Evolutionary conservation across 352 stramenopile genomes (phyloP).

Genomic region (Lagenidium giganteum): DNA sequence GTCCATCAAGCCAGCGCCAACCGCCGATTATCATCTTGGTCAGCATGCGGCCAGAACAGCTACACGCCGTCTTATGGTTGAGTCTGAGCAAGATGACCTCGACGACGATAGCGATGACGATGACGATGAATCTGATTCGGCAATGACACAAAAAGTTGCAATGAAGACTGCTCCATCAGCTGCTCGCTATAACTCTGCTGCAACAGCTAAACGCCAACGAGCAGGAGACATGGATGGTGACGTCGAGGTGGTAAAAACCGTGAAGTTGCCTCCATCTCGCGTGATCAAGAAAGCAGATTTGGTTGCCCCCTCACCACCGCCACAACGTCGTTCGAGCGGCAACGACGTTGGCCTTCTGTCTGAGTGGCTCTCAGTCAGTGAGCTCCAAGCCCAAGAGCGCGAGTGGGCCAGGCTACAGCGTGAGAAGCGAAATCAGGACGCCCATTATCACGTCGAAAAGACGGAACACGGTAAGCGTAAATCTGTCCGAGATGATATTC

Average conservation of each 20-base stretch:
- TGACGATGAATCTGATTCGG: too few relatives aligned
- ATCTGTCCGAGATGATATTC: too few relatives aligned
- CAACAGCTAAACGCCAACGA: neutral
- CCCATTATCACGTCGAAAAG: neutral
- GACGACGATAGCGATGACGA: too few relatives aligned
- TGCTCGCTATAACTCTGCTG: neutral
- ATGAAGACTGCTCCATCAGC: too few relatives aligned
- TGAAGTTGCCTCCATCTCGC: too few relatives aligned
- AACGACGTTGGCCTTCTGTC: conserved; percentile 7
- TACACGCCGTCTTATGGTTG: too few relatives aligned
- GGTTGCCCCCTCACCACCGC: conserved; percentile 1
- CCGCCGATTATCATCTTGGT: too few relatives aligned
- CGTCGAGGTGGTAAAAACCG: neutral
- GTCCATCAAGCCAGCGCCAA: too few relatives aligned
- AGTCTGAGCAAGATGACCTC: too few relatives aligned
- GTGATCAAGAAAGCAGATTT: neutral
- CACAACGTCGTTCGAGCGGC: neutral
- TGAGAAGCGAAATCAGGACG: conserved; percentile 2
- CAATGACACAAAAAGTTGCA: too few relatives aligned
- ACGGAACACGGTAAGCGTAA: too few relatives aligned
- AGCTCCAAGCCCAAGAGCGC: conserved; percentile 19
- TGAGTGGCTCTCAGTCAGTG: conserved; percentile 17
- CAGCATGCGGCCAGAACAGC: too few relatives aligned
- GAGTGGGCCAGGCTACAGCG: conserved; percentile 16
- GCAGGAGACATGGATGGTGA: neutral